phyloP scores from a whole-genome alignment of 1,284 basidiomycete genomes.

The Tylopilus sp. region DNA sequence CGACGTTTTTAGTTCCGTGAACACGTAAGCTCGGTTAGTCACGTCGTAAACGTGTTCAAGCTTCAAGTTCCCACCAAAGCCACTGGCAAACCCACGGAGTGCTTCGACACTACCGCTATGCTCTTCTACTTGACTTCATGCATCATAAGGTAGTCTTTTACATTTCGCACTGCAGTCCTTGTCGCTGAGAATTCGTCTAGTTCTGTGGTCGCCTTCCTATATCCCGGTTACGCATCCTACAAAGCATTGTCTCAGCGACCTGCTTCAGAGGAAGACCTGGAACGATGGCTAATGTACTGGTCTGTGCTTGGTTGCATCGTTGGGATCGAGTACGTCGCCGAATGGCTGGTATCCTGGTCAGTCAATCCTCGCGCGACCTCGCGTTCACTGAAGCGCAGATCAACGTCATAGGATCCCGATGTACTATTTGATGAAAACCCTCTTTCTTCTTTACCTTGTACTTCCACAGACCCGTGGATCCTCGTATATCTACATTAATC shows the following conservation, averaged over 20 bases:
- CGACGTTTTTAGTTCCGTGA: slow-evolving; percentile 12
- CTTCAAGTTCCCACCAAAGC: slow-evolving; percentile 1
- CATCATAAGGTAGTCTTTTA: slow-evolving; percentile 35
- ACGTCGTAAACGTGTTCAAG: slow-evolving; percentile 14
- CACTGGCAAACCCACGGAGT: not conserved
- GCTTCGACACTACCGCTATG: slow-evolving; percentile 34
- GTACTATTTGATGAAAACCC: slow-evolving; percentile 78
- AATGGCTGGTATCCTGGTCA: slow-evolving; percentile 80
- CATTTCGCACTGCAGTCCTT: not conserved
- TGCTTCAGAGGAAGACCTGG: slow-evolving; percentile 71
- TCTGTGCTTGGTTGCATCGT: slow-evolving; percentile 76
- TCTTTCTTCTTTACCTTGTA: slow-evolving; percentile 83
- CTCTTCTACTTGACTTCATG: slow-evolving; percentile 49
- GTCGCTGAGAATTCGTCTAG: slow-evolving; percentile 34
- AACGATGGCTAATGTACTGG: slow-evolving; percentile 90
- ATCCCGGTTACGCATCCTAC: slow-evolving; percentile 83
- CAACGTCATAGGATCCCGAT: slow-evolving; percentile 68
- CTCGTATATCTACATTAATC: slow-evolving; percentile 70
- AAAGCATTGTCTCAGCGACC: slow-evolving; percentile 77
- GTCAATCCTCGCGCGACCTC: slow-evolving; percentile 22
- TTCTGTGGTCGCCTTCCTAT: slow-evolving; percentile 68
- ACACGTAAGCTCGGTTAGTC: slow-evolving; percentile 29
- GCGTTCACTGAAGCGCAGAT: slow-evolving; percentile 6
- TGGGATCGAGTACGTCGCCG: slow-evolving; percentile 69
- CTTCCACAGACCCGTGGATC: slow-evolving; percentile 87